Percentiles rank a stretch among this genome's conserved stretches.
phyloP scores from a whole-genome alignment of 208 protist species.

The Sergeia podlipaevii region DNA sequence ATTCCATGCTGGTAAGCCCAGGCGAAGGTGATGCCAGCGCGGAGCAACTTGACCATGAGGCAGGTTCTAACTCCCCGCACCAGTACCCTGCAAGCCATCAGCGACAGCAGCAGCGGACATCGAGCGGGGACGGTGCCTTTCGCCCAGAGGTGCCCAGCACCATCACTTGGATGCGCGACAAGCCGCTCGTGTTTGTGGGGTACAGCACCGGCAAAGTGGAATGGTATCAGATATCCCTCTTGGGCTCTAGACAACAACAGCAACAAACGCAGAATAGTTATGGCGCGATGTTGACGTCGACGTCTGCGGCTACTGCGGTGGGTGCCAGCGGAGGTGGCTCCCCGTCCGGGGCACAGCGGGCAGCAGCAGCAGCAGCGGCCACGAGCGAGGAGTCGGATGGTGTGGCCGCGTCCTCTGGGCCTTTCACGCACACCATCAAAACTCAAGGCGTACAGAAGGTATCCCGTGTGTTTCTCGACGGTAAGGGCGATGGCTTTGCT shows the following conservation, averaged over 20 bases:
- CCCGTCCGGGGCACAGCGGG: not conserved
- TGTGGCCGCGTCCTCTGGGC: slow-evolving; percentile 1
- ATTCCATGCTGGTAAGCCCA: not conserved
- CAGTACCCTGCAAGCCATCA: too few relatives aligned
- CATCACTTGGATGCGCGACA: slow-evolving; percentile 84
- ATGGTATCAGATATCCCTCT: slow-evolving; percentile 73
- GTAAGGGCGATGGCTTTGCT: slow-evolving; percentile 33
- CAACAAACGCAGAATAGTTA: too few relatives aligned
- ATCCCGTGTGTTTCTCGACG: slow-evolving; percentile 10
- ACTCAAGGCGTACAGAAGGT: slow-evolving; percentile 3
- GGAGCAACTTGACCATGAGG: not conserved
- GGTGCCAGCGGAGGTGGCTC: not conserved
- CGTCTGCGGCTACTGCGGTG: too few relatives aligned
- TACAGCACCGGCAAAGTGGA: slow-evolving; percentile 56
- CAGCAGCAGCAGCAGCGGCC: not conserved
- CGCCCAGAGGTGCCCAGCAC: slow-evolving; percentile 35
- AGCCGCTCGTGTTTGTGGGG: slow-evolving; percentile 76
- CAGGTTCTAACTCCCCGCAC: too few relatives aligned
- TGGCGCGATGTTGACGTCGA: not conserved
- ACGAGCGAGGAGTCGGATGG: not conserved
- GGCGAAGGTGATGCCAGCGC: not conserved
- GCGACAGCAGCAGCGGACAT: not conserved
- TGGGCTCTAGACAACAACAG: slow-evolving; percentile 17
- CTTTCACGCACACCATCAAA: slow-evolving; percentile 19
- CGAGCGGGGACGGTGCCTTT: not conserved